Base-by-base conservation (phyloP, 257 asterid species). In the Solanum lycopersicoides region DNA sequence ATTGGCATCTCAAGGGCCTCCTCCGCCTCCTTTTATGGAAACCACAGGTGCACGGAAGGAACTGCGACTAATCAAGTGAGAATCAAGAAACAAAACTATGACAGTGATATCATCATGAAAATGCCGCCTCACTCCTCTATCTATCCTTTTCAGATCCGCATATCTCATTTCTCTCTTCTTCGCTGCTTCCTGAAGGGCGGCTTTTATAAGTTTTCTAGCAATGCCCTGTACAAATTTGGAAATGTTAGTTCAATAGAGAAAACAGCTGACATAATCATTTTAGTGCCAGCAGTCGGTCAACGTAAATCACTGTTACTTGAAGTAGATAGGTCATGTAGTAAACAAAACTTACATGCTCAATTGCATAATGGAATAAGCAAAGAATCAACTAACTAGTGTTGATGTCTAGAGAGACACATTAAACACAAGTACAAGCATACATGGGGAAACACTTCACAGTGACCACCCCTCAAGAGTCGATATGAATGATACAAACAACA, bases 81-180 rank as follows among this genome's bases (percentile, higher is more conserved):
- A 87, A 93, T 94, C 95, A 3, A 94, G 84, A 79, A 91, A 95
- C 86, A 93, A 88, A 79, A 95, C 96, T 87, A 93, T 89, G 30
- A 95, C 98, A 0, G 96, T 93, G 86, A 95, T 95, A 89, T 95
- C 98, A 7, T 95, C 98, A 35, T 95, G 98, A 68, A 93, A 95
- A 86, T 94, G 98, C 83, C 98, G 89, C 72, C 98, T 91, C 87
- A 94, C 93, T 44, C 98, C 98, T 75, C 94, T 84, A 28, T 91
- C 95, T 44, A 95, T 90, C 87, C 92, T 93, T 85, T 91, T 90
- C 90, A 95, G 91, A 92, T 95, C 97, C 0, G 97, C 90, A 44
- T 93, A 95, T 90, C 98, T 91, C 95, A 93, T 93, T 89, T 95
- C 98, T 89, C 98, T 87, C 80, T 93, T 93, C 94, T 93, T 94